Base-by-base conservation (phyloP, 2,329 filamentous ascomycete genomes). In the Colletotrichum abscissum region DNA sequence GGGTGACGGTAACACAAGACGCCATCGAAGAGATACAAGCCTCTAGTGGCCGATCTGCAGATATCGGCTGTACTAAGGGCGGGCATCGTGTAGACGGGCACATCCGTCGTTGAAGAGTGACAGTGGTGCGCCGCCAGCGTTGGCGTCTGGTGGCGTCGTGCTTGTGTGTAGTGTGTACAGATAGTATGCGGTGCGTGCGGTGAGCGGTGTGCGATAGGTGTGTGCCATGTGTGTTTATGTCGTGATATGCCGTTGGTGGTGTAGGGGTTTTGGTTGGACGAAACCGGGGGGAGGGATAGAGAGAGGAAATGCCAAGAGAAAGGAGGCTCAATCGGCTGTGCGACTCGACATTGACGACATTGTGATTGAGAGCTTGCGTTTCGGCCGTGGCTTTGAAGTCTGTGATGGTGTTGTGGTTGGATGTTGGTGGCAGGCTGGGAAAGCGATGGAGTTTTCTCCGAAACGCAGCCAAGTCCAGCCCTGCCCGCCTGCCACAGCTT, bases 41-140 rank as follows among this genome's bases (percentile, higher is more conserved):
- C 66, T 69, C 7, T 73, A 73, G 70, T 62, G 66, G 55, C 66
- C n/a, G 70, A 73, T 73, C 70, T 69, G 55, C 67, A 42, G 60
- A 49, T 19, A 28, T 57, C 66, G 70, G 70, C 60, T 56, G 67
- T 65, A 60, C 65, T 64, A 64, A 64, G 70, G 66, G 35, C 66
- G 66, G 70, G 67, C 59, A 65, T 70, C 42, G 56, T 8, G 70
- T 70, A 60, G 55, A 64, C 67, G 67, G 66, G 60, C 70, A 38
- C 24, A 65, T 52, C 63, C 63, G 63, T 52, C 42, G 60, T 16
- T 63, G 38, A 24, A 22, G 33, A 52, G 19, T 52, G 60, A 63
- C 60, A 52, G 38, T 56, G 24, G 30, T 30, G 9, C 24, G 22
- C 19, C 24, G 33, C 42, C 24, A 49, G n/a, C 52, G 57, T 54